These are phyloP conservation scores for Ichthyophthirius multifiliis DNA, from an alignment of 169 alveolate genomes.

Conservation along the genomic window DNA sequence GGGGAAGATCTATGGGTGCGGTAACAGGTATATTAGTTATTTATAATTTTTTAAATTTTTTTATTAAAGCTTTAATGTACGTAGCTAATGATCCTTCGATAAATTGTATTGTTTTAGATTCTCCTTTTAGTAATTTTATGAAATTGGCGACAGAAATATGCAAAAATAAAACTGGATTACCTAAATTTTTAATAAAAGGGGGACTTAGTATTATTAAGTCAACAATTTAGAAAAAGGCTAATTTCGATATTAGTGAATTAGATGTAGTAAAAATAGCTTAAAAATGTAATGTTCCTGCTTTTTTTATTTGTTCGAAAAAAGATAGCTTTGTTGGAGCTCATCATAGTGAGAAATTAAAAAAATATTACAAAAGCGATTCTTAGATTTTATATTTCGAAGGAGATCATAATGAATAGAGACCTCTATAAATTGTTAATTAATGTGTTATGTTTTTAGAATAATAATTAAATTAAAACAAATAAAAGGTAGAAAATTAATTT, in stretches of 20 bases:
- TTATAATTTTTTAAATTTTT: not conserved
- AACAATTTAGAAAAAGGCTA: not conserved
- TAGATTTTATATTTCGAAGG: not conserved
- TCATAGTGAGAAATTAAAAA: not conserved
- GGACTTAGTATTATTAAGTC: not conserved
- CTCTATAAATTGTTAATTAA: not conserved
- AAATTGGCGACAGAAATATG: constrained; percentile 13
- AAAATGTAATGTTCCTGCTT: not conserved
- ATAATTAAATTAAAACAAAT: not conserved
- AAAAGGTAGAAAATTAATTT: not conserved
- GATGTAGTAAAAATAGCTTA: not conserved
- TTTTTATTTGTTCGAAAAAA: not conserved
- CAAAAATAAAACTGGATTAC: not conserved
- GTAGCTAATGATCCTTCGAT: not conserved
- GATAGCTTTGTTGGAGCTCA: not conserved
- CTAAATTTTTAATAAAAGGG: not conserved
- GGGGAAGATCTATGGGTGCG: constrained; percentile 85
- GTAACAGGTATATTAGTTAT: constrained; percentile 44
- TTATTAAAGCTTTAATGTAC: not conserved
- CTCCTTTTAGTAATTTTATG: constrained; percentile 14
- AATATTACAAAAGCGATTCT: not conserved
- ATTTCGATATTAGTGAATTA: not conserved
- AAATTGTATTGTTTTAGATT: not conserved
- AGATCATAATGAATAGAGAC: not conserved
- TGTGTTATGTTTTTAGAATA: not conserved